phyloP scores from a whole-genome alignment of 2,329 filamentous ascomycete species.

The Tolypocladium inflatum region DNA sequence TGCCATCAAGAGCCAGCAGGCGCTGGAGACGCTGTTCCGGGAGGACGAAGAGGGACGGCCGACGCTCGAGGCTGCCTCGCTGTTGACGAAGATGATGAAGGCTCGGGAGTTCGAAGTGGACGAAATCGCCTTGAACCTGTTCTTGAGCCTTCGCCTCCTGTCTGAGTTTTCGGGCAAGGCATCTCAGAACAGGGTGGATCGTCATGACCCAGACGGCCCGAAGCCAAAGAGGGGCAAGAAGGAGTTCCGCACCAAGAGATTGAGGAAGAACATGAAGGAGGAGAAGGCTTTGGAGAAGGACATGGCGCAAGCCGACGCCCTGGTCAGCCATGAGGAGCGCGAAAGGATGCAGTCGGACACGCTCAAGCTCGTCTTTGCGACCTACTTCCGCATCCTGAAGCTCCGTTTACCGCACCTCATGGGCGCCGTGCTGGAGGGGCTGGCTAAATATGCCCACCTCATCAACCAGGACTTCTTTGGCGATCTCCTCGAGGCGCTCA shows the following conservation, averaged over 20 bases:
- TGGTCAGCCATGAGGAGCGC: conserved; percentile 83
- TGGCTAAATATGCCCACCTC: conserved; percentile 88
- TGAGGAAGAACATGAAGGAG: conserved; percentile 76
- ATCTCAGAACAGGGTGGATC: conserved; percentile 67
- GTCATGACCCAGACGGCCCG: conserved; percentile 9
- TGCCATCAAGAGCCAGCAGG: conserved; percentile 66
- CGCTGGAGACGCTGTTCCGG: conserved; percentile 71
- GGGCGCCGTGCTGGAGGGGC: conserved; percentile 91
- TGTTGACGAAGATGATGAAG: conserved; percentile 94
- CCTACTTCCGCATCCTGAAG: conserved; percentile 92
- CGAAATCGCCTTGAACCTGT: conserved; percentile 80
- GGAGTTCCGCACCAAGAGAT: conserved; percentile 81
- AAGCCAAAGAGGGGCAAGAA: conserved; percentile 57
- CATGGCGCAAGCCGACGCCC: conserved; percentile 83
- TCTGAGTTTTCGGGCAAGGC: conserved; percentile 81
- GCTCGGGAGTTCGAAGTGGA: conserved; percentile 72
- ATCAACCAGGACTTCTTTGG: conserved; percentile 99
- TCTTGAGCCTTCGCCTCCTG: conserved; percentile 79
- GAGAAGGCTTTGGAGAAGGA: conserved; percentile 85
- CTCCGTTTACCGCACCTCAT: conserved; percentile 72
- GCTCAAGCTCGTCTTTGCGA: conserved; percentile 87
- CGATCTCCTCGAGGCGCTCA: conserved; percentile 85
- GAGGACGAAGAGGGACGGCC: conserved; percentile 86
- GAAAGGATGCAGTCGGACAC: conserved; percentile 94
- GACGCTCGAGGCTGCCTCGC: conserved; percentile 74